Evolutionary conservation across 2,329 filamentous ascomycete species (phyloP), one percentile per base, ranked within the genome.

Genomic region (Fusarium irregulare): DNA sequence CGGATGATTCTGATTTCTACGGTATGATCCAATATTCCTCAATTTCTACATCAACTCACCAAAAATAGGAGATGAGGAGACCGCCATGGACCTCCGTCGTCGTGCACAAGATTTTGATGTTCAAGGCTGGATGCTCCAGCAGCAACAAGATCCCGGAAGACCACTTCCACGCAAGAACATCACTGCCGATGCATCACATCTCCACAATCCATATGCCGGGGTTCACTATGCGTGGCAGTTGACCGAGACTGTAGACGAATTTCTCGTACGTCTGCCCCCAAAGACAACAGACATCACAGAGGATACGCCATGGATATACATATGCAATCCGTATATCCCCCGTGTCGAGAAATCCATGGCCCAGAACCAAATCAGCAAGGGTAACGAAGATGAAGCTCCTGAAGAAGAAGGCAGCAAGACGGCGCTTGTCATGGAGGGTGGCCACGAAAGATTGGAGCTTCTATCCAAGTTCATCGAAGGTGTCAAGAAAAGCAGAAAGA

Each of bases 261-360:
- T 97, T 72, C 79, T 96, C 4, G 64, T 80, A 11, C 88, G 93
- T 11, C 82, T 94, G 0, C 91, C 91, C 0, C 92, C 93, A 0
- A 85, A 86, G 6, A 90, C 86, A 3, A 92, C 89, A 2, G 78
- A 82, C 4, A 77, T 80, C 6, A 79, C 78, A 2, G 74, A 74
- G 1, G 71, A 80, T 1, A 83, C 85, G 4, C 86, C 86, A 0
- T 96, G 92, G 91, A 93, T 97, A 49, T 93, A 87, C 82, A 87
- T 92, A 44, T 86, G 85, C 55, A 93, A 93, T 76, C 91, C 91
- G 0, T 86, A 86, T 73, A 82, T 82, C 64, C 75, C 77, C 6
- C 78, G 79, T 7, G 79, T 79, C 18, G 68, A 75, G 46, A 82
- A 78, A 60, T 65, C 60, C 10, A 71, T 75, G 28, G 76, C 78